Evolutionary conservation across 805 yeast species (phyloP).

Genomic region (Monosporozyma yasuniensis): DNA sequence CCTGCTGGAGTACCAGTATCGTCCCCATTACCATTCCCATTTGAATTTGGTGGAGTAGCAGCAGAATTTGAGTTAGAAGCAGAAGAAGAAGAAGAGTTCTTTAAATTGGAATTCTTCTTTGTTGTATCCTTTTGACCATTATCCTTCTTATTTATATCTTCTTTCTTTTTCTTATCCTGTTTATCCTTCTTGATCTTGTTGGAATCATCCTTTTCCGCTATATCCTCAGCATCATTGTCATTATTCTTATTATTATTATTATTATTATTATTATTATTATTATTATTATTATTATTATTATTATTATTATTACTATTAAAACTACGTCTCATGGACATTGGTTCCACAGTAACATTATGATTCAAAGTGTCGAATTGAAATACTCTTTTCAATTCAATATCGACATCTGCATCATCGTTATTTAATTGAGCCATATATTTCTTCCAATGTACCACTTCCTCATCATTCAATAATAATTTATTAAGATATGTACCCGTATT

Average conservation of each 20-base stretch:
- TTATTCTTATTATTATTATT: not conserved
- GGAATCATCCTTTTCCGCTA: not conserved
- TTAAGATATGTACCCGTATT: not conserved
- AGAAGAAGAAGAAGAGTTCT: not conserved
- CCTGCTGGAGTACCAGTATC: conserved; percentile 19
- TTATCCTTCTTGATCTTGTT: not conserved
- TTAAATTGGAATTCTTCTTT: not conserved
- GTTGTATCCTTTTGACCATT: not conserved
- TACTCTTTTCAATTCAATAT: not conserved
- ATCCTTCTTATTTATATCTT: not conserved
- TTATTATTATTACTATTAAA: not conserved
- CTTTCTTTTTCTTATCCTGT: not conserved
- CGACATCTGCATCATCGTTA: not conserved
- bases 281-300: too few relatives aligned
- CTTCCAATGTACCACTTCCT: conserved; percentile 1
- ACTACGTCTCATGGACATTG: not conserved
- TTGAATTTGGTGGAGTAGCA: conserved; percentile 6
- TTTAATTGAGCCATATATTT: not conserved
- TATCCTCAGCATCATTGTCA: not conserved
- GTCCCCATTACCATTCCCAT: conserved; percentile 12
- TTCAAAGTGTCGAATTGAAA: not conserved
- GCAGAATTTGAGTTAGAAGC: not conserved
- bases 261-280: not conserved
- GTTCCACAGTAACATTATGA: not conserved
- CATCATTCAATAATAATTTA: not conserved